phyloP scores from a whole-genome alignment of 1,284 basidiomycete species.

The Trichosporon ovoides region DNA sequence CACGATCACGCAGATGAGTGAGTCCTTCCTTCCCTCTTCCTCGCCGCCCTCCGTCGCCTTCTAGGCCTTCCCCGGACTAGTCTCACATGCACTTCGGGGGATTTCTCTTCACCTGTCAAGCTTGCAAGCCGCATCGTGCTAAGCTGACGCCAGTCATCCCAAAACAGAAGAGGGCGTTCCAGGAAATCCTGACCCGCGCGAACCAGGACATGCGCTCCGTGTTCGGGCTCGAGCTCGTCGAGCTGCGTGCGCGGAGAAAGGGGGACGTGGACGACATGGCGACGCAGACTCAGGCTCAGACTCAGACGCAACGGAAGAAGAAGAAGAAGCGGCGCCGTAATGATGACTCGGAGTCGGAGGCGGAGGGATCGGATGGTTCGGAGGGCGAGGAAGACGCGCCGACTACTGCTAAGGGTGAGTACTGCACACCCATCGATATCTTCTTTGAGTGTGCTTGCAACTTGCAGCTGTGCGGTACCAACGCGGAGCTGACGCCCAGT shows the following conservation, averaged over 20 bases:
- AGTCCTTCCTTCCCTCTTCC: conserved; percentile 7
- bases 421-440: too few relatives aligned
- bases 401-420: conserved; percentile 19
- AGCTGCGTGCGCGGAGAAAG: conserved; percentile 31
- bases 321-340: conserved; percentile 26
- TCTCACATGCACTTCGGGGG: too few relatives aligned
- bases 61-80: background rate
- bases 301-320: conserved; percentile 22
- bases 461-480: too few relatives aligned
- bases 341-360: conserved; percentile 16
- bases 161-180: conserved; percentile 25
- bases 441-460: too few relatives aligned
- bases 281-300: conserved; percentile 14
- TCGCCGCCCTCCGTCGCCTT: background rate
- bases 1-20: conserved; percentile 33
- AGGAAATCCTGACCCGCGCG: conserved; percentile 28
- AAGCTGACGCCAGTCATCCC: conserved; percentile 29
- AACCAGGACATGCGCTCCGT: conserved; percentile 28
- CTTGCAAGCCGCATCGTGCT: too few relatives aligned
- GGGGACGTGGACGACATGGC: conserved; percentile 12
- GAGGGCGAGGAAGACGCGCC: conserved; percentile 24
- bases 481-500: conserved; percentile 8
- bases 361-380: conserved; percentile 2
- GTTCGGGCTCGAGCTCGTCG: conserved; percentile 45
- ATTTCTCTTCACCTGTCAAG: too few relatives aligned